A percentile compares a stretch with the other conserved stretches of the same genome.
Conservation (phyloP, 495 filamentous ascomycete genomes). For the Annulohypoxylon stygium region DNA sequence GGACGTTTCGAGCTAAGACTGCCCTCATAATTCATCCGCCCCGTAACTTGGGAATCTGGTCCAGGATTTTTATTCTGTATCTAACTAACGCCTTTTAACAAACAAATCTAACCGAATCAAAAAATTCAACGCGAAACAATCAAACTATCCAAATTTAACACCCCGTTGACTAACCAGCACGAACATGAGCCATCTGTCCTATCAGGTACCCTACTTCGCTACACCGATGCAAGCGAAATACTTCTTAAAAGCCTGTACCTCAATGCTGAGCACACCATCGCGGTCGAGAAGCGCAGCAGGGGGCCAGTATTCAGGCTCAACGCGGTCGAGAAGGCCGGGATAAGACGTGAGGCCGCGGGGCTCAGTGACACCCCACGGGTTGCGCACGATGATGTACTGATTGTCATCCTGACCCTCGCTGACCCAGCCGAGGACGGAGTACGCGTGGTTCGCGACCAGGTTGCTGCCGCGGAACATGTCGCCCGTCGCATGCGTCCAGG, state of each 20-base stretch:
- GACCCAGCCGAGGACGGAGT: slow-evolving; percentile 56
- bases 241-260: slow-evolving; percentile 53
- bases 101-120: not conserved
- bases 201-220: slow-evolving; percentile 42
- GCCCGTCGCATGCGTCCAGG: slow-evolving; percentile 50
- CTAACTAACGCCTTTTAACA: no score
- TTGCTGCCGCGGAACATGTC: slow-evolving; percentile 52
- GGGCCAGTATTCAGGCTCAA: slow-evolving; percentile 55
- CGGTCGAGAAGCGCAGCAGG: slow-evolving; percentile 49
- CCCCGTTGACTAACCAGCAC: not conserved
- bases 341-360: slow-evolving; percentile 49
- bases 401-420: slow-evolving; percentile 50
- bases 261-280: slow-evolving; percentile 51
- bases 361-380: slow-evolving; percentile 57
- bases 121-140: not conserved
- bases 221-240: slow-evolving; percentile 55
- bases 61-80: not conserved
- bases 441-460: slow-evolving; percentile 56
- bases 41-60: not conserved
- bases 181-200: not conserved
- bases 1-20: not conserved
- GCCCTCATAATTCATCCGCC: not conserved
- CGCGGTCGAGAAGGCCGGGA: slow-evolving; percentile 48
- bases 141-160: not conserved
- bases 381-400: slow-evolving; percentile 55